phyloP scores from a whole-genome alignment of 2,329 filamentous ascomycete genomes.

The Colletotrichum brevisporum region DNA sequence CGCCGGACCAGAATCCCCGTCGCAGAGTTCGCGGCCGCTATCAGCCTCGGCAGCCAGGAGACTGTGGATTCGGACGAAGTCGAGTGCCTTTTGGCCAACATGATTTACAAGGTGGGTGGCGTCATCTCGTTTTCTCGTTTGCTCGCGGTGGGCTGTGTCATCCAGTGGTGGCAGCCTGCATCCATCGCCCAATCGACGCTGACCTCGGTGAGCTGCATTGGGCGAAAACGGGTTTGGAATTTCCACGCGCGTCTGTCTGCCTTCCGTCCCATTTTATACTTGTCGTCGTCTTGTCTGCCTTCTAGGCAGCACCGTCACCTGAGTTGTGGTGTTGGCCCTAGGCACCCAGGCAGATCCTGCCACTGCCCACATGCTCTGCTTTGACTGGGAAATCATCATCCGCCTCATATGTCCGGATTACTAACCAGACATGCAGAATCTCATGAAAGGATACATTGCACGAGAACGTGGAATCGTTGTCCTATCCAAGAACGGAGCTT shows the following conservation, averaged over 20 bases:
- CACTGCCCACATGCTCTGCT: background rate
- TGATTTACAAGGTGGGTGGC: constrained; percentile 92
- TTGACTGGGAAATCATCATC: background rate
- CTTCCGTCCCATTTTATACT: constrained; percentile 6
- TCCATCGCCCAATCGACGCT: constrained; percentile 4
- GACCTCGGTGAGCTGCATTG: background rate
- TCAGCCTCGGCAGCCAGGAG: constrained; percentile 79
- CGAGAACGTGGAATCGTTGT: constrained; percentile 92
- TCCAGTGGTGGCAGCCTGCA: constrained; percentile 10
- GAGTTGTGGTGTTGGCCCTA: constrained; percentile 1
- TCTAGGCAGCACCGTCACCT: constrained; percentile 20
- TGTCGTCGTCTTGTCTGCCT: constrained; percentile 10
- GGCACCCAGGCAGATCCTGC: constrained; percentile 3
- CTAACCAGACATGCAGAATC: constrained; percentile 70
- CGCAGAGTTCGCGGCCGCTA: constrained; percentile 86
- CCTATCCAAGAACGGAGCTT: constrained; percentile 91
- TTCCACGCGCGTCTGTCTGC: background rate
- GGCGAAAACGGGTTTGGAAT: background rate
- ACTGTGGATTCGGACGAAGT: constrained; percentile 90
- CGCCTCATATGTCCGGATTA: constrained; percentile 47
- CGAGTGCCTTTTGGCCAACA: constrained; percentile 93
- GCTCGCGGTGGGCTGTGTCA: background rate
- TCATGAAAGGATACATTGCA: constrained; percentile 99
- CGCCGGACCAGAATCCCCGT: constrained; percentile 85
- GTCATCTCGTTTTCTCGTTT: constrained; percentile 25